phyloP scores from a whole-genome alignment of 768 basidiomycete species.

The Boletus pseudo-olivaceus region DNA sequence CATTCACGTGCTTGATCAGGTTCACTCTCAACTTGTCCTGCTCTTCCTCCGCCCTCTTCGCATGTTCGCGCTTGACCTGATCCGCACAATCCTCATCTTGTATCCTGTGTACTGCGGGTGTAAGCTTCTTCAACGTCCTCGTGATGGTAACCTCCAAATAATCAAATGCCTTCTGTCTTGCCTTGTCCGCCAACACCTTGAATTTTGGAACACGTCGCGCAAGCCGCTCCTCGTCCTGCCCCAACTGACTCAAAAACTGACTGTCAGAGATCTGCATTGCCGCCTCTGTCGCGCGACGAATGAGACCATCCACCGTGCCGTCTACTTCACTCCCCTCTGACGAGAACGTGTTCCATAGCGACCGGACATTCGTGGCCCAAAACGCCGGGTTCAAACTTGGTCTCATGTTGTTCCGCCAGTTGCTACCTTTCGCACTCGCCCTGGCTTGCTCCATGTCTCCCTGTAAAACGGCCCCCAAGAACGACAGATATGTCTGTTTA shows the following conservation, averaged over 20 bases:
- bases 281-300: background rate
- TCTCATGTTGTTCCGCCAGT: no score
- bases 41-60: constrained; percentile 6
- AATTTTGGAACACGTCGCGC: background rate
- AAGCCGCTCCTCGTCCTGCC: background rate
- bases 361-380: background rate
- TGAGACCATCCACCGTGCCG: background rate
- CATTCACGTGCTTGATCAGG: constrained; percentile 21
- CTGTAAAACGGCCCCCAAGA: no score
- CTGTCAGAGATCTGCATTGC: constrained; percentile 7
- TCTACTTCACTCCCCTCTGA: background rate
- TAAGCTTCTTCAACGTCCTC: constrained; percentile 9
- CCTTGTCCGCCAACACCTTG: background rate
- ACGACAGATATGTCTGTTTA: background rate
- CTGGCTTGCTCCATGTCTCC: no score
- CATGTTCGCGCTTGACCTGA: background rate
- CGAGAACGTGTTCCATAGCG: background rate
- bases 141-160: background rate
- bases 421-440: no score
- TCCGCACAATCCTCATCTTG: background rate
- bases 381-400: no score
- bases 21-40: constrained; percentile 6
- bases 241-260: constrained; percentile 13
- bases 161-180: background rate
- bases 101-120: constrained; percentile 4